Percentiles rank a stretch among this genome's conserved stretches.
Conservation (phyloP, 768 basidiomycete genomes). For the Amanita pallidorosea region DNA sequence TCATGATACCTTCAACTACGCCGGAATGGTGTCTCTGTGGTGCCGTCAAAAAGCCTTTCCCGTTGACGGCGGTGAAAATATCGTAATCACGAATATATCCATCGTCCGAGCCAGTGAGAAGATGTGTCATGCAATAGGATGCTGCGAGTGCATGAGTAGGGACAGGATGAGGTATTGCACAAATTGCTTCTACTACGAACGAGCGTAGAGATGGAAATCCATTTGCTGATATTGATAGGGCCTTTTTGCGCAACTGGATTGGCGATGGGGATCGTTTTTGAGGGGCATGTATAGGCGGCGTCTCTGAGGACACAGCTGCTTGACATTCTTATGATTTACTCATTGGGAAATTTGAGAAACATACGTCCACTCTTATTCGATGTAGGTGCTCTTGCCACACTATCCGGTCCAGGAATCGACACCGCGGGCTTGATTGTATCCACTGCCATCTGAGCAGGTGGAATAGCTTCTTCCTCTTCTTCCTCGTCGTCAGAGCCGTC, state of each 20-base stretch:
- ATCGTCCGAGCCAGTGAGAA: constrained; percentile 87
- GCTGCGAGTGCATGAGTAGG: constrained; percentile 84
- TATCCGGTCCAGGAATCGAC: constrained; percentile 9
- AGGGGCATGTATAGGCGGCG: constrained; percentile 16
- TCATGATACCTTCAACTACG: constrained; percentile 87
- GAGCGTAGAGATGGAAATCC: constrained; percentile 36
- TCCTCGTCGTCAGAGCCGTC: constrained; percentile 40
- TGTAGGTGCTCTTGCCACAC: constrained; percentile 5
- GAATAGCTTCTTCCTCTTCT: constrained; percentile 19
- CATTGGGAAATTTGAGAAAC: background rate
- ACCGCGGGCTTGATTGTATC: constrained; percentile 15
- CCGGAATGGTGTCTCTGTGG: constrained; percentile 85
- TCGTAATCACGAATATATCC: constrained; percentile 92
- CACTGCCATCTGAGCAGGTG: constrained; percentile 12
- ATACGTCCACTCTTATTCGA: background rate
- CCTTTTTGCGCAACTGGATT: constrained; percentile 39
- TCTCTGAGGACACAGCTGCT: constrained; percentile 6
- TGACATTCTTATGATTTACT: background rate
- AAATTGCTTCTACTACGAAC: constrained; percentile 84
- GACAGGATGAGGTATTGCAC: constrained; percentile 81
- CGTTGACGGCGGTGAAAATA: constrained; percentile 80
- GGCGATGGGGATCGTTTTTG: constrained; percentile 40
- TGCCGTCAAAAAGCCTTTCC: constrained; percentile 77
- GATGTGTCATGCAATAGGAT: constrained; percentile 78
- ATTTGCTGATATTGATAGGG: constrained; percentile 23